Percentiles rank a stretch among this genome's conserved stretches.
phyloP scores from a whole-genome alignment of 108 stramenopile species.

The Schizochytrium sp. region DNA sequence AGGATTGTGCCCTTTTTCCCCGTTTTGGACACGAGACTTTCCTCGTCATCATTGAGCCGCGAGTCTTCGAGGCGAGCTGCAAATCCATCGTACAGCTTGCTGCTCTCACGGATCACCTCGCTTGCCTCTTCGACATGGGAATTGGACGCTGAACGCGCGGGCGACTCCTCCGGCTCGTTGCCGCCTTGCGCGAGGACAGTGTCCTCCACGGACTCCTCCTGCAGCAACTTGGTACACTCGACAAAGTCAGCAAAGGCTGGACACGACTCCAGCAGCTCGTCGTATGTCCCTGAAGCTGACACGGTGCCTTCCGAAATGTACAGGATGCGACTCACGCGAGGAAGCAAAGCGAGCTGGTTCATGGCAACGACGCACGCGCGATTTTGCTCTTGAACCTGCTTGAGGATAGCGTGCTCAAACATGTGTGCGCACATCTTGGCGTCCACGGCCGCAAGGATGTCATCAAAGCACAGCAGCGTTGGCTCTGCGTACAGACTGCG shows the following conservation, averaged over 20 bases:
- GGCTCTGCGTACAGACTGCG: slow-evolving; percentile 32
- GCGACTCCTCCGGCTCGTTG: not conserved
- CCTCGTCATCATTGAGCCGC: no score
- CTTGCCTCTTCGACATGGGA: not conserved
- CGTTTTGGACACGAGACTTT: no score
- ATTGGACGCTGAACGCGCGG: no score
- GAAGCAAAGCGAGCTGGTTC: slow-evolving; percentile 81
- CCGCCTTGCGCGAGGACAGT: not conserved
- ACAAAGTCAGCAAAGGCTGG: not conserved
- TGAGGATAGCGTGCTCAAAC: slow-evolving; percentile 64
- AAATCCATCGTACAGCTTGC: not conserved
- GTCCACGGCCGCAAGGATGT: slow-evolving; percentile 89
- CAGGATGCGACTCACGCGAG: slow-evolving; percentile 48
- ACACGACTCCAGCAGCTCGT: slow-evolving; percentile 53
- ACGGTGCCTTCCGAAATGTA: slow-evolving; percentile 60
- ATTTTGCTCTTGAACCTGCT: slow-evolving; percentile 30
- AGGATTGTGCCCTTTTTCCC: not conserved
- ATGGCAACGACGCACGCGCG: slow-evolving; percentile 59
- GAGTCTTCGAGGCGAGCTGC: no score
- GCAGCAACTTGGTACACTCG: not conserved
- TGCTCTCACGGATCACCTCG: not conserved
- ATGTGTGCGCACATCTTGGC: slow-evolving; percentile 66
- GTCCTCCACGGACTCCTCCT: slow-evolving; percentile 20
- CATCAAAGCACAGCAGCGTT: slow-evolving; percentile 67
- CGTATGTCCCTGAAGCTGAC: slow-evolving; percentile 57